Base-by-base conservation (phyloP, 257 asterid species). In the Gentiana dahurica region DNA sequence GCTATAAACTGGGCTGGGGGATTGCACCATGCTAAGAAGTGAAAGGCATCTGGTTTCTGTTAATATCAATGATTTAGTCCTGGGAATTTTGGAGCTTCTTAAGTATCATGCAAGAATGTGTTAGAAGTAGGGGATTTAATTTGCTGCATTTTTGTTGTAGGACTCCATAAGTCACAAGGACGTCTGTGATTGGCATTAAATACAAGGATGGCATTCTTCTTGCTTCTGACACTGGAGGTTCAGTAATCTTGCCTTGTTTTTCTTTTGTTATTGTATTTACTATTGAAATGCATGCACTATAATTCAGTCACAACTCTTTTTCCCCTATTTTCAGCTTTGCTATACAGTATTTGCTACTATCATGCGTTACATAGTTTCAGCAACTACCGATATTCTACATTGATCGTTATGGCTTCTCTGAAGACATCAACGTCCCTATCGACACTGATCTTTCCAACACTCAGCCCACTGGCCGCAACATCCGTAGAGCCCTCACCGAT, bases 1-100 rank as follows among this genome's bases (percentile, higher is more conserved):
- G 97, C 99, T 49, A 85, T 92, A 78, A 92, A 92, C 65, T 92
- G 99, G 97, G 97, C 99, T 65, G 99, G 99, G 71, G 97, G 99
- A 55, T 79, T 92, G 79, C 99, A 92, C 78, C 99, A 92, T 67
- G 99, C 99, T 51, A 92, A 92, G 80, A 92, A 92, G 80, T 85
- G 97, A 67, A 95, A 86, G 75, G 99, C 99, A 35, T 92, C 99
- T 68, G 99, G 99, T 53, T 92, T 92, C 77, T 92, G 99, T 73
- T 92, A 92, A n/a, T 68, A 84, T 92, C 67, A 92, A 92, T 65
- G 99, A 92, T 79, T 67, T 92, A 55, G 99, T 92, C 54, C 74
- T 92, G 67, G 99, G 99, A 45, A 85, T 85, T 70, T 72, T 92
- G 79, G 99, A 92, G 86, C 99, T 92, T 72, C 79, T 92, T 65